Conservation (phyloP, 176 grass and related monocot species). For the Zea luxurians region DNA sequence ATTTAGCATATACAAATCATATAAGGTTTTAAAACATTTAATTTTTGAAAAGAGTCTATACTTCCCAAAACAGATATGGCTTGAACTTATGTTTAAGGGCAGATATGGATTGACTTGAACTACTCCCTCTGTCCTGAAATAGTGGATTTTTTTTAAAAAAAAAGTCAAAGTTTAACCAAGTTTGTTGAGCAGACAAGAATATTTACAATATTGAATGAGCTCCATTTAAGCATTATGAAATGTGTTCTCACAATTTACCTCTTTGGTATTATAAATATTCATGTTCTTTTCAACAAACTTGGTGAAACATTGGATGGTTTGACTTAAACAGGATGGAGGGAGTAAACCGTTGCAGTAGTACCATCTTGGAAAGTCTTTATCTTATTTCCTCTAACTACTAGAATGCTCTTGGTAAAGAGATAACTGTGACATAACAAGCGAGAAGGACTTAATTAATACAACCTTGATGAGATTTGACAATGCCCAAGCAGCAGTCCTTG, state of each 20-base stretch:
- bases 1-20: neutral
- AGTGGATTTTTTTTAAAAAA: neutral
- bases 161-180: neutral
- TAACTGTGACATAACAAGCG: conserved; percentile 7
- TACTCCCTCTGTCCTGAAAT: neutral
- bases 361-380: neutral
- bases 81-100: neutral
- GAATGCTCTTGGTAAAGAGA: neutral
- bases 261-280: neutral
- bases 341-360: neutral
- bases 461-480: conserved; percentile 99
- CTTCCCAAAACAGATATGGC: neutral
- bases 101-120: neutral
- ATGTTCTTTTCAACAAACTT: neutral
- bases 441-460: conserved; percentile 29
- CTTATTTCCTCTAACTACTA: neutral
- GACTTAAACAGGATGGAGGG: neutral
- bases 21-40: neutral
- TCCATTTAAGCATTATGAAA: neutral
- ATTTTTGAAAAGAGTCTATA: neutral
- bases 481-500: conserved; percentile 92
- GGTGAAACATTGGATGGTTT: neutral
- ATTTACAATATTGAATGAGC: neutral
- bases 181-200: neutral
- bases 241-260: neutral